Evolutionary conservation across 108 stramenopile species (phyloP), one percentile per base, ranked within the genome.

Genomic region (Nitzschia sp.): DNA sequence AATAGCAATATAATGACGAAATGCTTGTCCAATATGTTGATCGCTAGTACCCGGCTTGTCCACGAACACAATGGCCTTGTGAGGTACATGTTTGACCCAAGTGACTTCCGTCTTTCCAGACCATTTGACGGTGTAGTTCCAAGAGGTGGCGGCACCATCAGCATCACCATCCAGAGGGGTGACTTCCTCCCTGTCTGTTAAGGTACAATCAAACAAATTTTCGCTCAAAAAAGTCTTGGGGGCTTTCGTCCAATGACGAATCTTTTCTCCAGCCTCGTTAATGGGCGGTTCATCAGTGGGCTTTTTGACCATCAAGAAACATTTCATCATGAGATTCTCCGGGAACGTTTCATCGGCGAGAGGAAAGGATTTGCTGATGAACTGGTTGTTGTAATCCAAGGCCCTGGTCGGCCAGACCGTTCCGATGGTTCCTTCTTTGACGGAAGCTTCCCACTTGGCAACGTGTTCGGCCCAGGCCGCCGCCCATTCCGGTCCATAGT

Each of bases 401-500:
- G 82, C 82, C 27, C 62, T 64, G 32, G 63, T 48, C 2, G 83
- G 73, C 78, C 79, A 77, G 25, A n/a, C 36, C 1, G 30, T 21
- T 9, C 58, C 47, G 47, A 73, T 72, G 29, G 62, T 60, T 1
- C 84, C 85, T 23, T 81, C 74, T 46, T 86, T 50, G 22, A 79
- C 62, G 16, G 69, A 46, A 48, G 50, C 27, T 53, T 81, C 58
- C 63, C 71, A 82, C 27, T 75, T 21, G 26, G 52, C 35, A 3
- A 69, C 60, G 46, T 86, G 82, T 33, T 75, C 76, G 31, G 76
- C 67, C 93, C 93, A 94, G 13, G 93, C 88, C 26, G 70, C 79
- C 45, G 76, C 66, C 93, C 93, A 94, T 50, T 81, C 81, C 3
- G 63, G 48, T 8, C 93, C 93, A 53, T 94, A 94, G 60, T 94